Evolutionary conservation across 179 eudicot genomes (phyloP), one percentile per base, ranked within the genome.

Genomic region (Actinidia chinensis): DNA sequence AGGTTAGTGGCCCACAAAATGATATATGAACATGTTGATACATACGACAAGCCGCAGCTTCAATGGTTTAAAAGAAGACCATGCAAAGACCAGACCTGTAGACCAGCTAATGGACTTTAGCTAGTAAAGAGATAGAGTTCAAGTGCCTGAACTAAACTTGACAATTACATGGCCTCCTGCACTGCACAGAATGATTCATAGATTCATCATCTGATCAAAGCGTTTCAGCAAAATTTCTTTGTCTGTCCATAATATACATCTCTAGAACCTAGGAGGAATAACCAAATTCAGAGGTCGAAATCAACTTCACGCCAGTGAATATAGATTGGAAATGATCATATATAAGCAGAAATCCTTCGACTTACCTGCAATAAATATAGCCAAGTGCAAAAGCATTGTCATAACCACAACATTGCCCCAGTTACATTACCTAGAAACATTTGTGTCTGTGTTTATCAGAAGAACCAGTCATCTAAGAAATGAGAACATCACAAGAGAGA

Each of bases 111-210:
- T 47, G 96, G 81, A 77, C 96, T 92, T 90, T 94, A 81, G 97
- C 98, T 71, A 92, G 87, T 65, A 86, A 82, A 47, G 97, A 94
- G 58, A 94, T 78, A 71, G 90, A 87, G 80, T 81, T 92, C 79
- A 79, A 97, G 92, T 71, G 92, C 85, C 52, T 97, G 98, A 52
- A 94, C 97, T 86, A 94, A 83, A 84, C 88, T 91, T 68, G 98
- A 94, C 83, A 94, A 75, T 60, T 97, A 96, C 94, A 94, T 94
- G 74, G n/a, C 98, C 98, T 78, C 98, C 98, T 83, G 98, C 98
- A 86, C 98, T 94, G 92, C 82, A 86, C 75, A 78, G 40, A 85
- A 79, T 65, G 81, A n/a, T n/a, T n/a, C n/a, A n/a, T n/a, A n/a
- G n/a, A n/a, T n/a, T n/a, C n/a, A n/a, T n/a, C n/a, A n/a, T n/a